phyloP scores from a whole-genome alignment of 208 protist species.

The Endotrypanum monterogeii region DNA sequence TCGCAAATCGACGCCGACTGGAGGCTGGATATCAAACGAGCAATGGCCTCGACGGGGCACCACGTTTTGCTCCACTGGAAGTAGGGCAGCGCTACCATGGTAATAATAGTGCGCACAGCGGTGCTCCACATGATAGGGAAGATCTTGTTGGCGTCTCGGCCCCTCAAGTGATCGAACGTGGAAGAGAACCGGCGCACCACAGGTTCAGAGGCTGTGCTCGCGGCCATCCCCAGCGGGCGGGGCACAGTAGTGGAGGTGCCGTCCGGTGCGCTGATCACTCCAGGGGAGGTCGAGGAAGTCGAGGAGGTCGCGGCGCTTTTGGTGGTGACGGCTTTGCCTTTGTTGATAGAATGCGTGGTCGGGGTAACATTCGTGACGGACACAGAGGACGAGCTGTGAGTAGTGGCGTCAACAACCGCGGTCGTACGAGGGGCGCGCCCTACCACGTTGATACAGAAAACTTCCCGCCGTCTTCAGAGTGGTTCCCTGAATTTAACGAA shows the following conservation, averaged over 20 bases:
- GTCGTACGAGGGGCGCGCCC: background rate
- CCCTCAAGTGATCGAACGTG: constrained; percentile 1
- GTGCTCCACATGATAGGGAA: background rate
- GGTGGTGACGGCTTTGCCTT: constrained; percentile 1
- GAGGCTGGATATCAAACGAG: constrained; percentile 52
- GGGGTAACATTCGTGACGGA: constrained; percentile 12
- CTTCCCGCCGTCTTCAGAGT: background rate
- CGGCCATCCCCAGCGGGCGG: background rate
- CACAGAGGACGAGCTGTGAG: background rate
- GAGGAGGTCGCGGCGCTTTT: constrained; percentile 8
- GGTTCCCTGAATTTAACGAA: constrained; percentile 29
- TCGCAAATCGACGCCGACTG: constrained; percentile 45
- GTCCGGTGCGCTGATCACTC: constrained; percentile 9
- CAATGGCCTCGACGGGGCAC: constrained; percentile 64
- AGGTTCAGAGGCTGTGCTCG: constrained; percentile 10
- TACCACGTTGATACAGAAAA: constrained; percentile 12
- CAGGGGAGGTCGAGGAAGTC: constrained; percentile 7
- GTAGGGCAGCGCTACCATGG: constrained; percentile 37
- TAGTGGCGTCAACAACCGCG: constrained; percentile 19
- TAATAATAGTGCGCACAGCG: background rate
- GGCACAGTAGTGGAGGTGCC: constrained; percentile 2
- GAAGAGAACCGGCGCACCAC: background rate
- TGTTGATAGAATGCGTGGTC: constrained; percentile 3
- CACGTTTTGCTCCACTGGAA: constrained; percentile 68
- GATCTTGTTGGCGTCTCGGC: constrained; percentile 5